phyloP scores from a whole-genome alignment of 140 eudicot genomes.

The Stevia rebaudiana region DNA sequence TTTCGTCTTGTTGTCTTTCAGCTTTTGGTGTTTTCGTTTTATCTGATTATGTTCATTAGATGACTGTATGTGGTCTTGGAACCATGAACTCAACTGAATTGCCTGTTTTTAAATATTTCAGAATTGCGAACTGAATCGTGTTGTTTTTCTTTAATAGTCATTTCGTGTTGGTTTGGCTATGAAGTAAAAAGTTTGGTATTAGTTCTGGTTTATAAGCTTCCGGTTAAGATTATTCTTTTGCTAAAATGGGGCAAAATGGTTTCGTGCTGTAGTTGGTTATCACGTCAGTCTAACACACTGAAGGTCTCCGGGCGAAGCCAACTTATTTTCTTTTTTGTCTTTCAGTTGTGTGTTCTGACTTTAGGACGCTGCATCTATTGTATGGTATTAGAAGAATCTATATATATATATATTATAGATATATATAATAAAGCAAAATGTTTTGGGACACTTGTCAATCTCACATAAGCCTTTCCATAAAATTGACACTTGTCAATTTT shows the following conservation, averaged over 20 bases:
- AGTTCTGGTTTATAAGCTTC: too few species aligned
- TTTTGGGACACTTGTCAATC: too few species aligned
- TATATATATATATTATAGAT: too few species aligned
- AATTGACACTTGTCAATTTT: too few species aligned
- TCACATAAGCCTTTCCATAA: too few species aligned
- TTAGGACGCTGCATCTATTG: too few species aligned
- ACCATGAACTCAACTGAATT: neutral
- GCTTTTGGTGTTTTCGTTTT: neutral
- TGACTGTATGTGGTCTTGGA: neutral
- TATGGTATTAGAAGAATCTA: too few species aligned
- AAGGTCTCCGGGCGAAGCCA: slow-evolving; percentile 84
- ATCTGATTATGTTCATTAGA: slow-evolving; percentile 5
- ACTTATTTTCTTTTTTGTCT: too few species aligned
- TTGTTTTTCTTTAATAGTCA: neutral
- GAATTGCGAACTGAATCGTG: neutral
- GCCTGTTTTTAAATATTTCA: neutral
- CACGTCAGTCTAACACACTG: slow-evolving; percentile 80
- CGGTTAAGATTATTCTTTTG: too few species aligned
- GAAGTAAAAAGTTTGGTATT: too few species aligned
- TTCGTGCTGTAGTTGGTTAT: slow-evolving; percentile 83
- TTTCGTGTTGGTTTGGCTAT: neutral
- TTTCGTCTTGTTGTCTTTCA: neutral
- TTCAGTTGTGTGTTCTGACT: too few species aligned
- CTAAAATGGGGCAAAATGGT: slow-evolving; percentile 18
- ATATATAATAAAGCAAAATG: too few species aligned